Percentiles rank a stretch among this genome's conserved stretches.
Evolutionary conservation across 2,329 filamentous ascomycete genomes (phyloP).

Genomic region (Rutstroemia sp.): DNA sequence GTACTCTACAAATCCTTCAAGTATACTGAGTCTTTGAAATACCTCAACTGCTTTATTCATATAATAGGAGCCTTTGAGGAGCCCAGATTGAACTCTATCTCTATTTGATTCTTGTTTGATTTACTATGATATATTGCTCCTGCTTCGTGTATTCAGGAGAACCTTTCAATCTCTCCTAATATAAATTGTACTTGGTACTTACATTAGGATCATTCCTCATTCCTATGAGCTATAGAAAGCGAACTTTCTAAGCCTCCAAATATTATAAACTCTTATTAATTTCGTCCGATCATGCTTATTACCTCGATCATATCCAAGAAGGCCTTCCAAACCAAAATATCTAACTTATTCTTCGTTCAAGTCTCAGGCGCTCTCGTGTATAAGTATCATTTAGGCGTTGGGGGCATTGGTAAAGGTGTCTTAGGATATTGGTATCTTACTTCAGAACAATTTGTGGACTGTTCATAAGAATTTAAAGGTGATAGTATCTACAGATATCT

Average conservation of each 20-base stretch:
- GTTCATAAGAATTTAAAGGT: conserved; percentile 65
- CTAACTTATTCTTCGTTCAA: conserved; percentile 8
- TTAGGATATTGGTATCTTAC: conserved; percentile 55
- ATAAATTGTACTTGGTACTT: conserved; percentile 21
- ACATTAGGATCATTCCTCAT: conserved; percentile 14
- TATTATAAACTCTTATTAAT: conserved; percentile 4
- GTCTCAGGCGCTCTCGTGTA: conserved; percentile 15
- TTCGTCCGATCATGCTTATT: conserved; percentile 16
- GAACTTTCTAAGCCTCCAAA: background rate
- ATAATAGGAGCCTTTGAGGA: no score
- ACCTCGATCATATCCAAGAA: conserved; percentile 13
- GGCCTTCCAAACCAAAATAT: conserved; percentile 7
- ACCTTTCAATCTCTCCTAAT: background rate
- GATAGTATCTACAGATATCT: conserved; percentile 57
- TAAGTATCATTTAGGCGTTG: conserved; percentile 43
- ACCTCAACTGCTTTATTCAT: no score
- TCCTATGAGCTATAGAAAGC: background rate
- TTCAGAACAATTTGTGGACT: conserved; percentile 56
- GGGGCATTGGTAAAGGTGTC: conserved; percentile 67
- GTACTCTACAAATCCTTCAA: no score
- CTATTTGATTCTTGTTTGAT: no score
- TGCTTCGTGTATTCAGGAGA: no score
- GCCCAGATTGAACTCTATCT: no score
- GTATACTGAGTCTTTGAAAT: no score
- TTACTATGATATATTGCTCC: no score